These are phyloP conservation scores for Ceratobasidium sp. DNA, from an alignment of 1,284 basidiomycete species.

Conservation along the genomic window DNA sequence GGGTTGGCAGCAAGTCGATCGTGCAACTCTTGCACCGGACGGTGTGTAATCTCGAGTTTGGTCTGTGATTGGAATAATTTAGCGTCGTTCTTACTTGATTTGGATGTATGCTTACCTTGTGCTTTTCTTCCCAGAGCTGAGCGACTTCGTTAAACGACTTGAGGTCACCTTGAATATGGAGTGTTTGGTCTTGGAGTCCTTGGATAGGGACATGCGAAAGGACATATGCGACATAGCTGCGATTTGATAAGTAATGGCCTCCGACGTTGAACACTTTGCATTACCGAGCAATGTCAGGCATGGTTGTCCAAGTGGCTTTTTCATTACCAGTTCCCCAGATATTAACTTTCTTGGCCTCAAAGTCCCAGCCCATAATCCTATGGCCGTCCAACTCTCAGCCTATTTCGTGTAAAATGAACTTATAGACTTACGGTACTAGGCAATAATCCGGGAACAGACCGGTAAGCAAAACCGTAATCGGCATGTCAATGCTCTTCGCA, in stretches of 20 bases:
- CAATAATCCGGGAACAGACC: conserved; percentile 35
- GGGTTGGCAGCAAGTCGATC: conserved; percentile 5
- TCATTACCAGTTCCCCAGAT: conserved; percentile 37
- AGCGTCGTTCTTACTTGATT: neutral
- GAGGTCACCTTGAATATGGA: conserved; percentile 35
- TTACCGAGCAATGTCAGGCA: conserved; percentile 38
- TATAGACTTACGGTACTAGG: conserved; percentile 14
- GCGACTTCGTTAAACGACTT: conserved; percentile 38
- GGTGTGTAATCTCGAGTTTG: conserved; percentile 19
- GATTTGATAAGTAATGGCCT: neutral
- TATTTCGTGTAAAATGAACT: neutral
- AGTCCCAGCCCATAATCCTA: conserved; percentile 29
- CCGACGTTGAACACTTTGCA: neutral
- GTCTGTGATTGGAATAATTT: neutral
- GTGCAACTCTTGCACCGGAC: conserved; percentile 17
- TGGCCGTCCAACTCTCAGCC: neutral
- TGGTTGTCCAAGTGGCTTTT: conserved; percentile 32
- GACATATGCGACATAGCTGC: conserved; percentile 33
- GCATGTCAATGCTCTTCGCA: conserved; percentile 31
- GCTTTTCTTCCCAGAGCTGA: conserved; percentile 36
- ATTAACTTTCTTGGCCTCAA: conserved; percentile 21
- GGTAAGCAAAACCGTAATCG: conserved; percentile 23
- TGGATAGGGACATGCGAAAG: conserved; percentile 14
- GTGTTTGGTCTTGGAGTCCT: conserved; percentile 24
- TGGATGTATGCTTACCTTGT: neutral